phyloP scores from a whole-genome alignment of 495 filamentous ascomycete species.

The Annulohypoxylon maeteangense region DNA sequence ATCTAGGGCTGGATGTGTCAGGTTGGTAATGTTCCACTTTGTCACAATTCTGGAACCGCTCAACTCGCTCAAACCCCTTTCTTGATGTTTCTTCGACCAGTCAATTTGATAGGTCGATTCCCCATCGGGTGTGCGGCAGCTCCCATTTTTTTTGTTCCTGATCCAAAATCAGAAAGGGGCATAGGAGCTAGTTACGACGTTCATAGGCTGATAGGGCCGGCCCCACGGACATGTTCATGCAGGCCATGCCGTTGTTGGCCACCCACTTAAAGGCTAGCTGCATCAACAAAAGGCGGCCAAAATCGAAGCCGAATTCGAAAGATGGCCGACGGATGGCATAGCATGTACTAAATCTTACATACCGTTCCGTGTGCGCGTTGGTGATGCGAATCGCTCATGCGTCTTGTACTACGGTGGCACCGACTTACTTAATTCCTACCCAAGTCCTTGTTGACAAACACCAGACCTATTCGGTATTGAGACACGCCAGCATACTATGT shows the following conservation, averaged over 20 bases:
- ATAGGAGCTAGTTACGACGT: slow-evolving; percentile 2
- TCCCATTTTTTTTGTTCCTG: slow-evolving; percentile 38
- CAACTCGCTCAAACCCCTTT: slow-evolving; percentile 28
- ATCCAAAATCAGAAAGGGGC: slow-evolving; percentile 32
- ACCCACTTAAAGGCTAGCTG: slow-evolving; percentile 34
- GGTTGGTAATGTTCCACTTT: slow-evolving; percentile 23
- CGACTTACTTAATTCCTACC: slow-evolving; percentile 18
- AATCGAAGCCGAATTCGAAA: slow-evolving; percentile 3
- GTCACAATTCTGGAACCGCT: slow-evolving; percentile 7
- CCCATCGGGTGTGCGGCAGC: slow-evolving; percentile 29
- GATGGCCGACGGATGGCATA: slow-evolving; percentile 4
- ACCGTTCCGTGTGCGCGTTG: slow-evolving; percentile 8
- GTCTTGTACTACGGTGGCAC: slow-evolving; percentile 24
- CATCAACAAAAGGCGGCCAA: slow-evolving; percentile 22
- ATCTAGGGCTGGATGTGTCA: slow-evolving; percentile 6
- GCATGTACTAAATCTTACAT: slow-evolving; percentile 21
- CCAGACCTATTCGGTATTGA: slow-evolving; percentile 20
- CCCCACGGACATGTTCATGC: slow-evolving; percentile 41
- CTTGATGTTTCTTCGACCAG: slow-evolving; percentile 28
- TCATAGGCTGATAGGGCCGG: slow-evolving; percentile 31
- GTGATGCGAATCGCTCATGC: slow-evolving; percentile 11
- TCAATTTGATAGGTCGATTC: slow-evolving; percentile 29
- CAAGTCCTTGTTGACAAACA: slow-evolving; percentile 7
- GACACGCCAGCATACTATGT: background rate
- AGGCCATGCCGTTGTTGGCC: slow-evolving; percentile 32